phyloP scores from a whole-genome alignment of 2,329 filamentous ascomycete genomes.

The Tolypocladium sp. region DNA sequence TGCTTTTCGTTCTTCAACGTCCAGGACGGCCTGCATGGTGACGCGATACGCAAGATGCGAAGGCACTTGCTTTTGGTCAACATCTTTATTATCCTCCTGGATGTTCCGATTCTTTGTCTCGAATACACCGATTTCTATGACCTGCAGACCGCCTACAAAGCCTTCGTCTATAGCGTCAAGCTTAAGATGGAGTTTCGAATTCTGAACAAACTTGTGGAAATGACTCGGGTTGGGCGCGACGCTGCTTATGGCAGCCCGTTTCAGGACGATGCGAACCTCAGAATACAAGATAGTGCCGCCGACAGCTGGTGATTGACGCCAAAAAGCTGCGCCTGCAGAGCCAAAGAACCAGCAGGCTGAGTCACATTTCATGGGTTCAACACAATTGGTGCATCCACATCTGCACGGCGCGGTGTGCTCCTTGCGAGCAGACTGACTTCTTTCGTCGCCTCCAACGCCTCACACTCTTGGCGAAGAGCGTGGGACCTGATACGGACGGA shows the following conservation, averaged over 20 bases:
- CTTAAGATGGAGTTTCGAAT: conserved; percentile 23
- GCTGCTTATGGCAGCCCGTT: not conserved
- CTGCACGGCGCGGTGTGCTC: no score
- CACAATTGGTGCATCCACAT: no score
- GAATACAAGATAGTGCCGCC: not conserved
- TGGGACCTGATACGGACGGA: no score
- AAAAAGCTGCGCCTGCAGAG: no score
- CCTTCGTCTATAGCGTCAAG: conserved; percentile 21
- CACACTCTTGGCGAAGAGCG: no score
- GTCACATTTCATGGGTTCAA: no score
- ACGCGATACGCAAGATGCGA: conserved; percentile 11
- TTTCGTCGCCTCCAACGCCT: no score
- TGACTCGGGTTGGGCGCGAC: conserved; percentile 2
- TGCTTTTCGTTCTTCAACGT: conserved; percentile 35
- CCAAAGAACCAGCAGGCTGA: no score
- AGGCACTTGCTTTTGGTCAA: conserved; percentile 32
- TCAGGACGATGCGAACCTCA: not conserved
- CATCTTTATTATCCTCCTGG: conserved; percentile 29
- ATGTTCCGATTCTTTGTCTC: conserved; percentile 22
- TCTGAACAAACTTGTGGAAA: conserved; percentile 19
- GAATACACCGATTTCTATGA: conserved; percentile 18
- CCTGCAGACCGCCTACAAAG: conserved; percentile 21
- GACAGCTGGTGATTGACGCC: no score
- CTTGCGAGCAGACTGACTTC: no score
- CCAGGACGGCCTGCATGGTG: conserved; percentile 15